phyloP scores from a whole-genome alignment of 768 basidiomycete species.

The Calocera cornea region DNA sequence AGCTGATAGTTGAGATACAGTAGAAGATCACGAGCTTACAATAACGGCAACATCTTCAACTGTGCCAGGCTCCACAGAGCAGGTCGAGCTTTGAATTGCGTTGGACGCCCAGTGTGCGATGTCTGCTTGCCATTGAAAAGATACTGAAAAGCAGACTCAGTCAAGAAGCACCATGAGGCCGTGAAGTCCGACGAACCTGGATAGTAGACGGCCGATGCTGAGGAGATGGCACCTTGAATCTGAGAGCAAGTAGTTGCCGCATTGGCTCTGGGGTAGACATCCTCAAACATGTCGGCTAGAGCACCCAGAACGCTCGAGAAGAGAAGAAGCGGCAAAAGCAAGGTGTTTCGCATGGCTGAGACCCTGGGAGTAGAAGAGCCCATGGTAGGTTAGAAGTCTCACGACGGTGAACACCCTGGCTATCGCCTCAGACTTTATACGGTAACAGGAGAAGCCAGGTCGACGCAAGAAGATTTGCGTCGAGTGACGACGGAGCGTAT shows the following conservation, averaged over 20 bases:
- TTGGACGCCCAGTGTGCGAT: constrained; percentile 41
- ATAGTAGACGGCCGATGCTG: constrained; percentile 35
- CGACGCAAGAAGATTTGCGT: too few relatives aligned
- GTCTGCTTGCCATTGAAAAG: constrained; percentile 28
- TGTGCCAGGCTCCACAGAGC: constrained; percentile 47
- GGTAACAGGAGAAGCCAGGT: too few relatives aligned
- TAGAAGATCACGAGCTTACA: constrained; percentile 33
- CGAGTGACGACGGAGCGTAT: too few relatives aligned
- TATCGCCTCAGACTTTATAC: too few relatives aligned
- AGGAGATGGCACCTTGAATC: constrained; percentile 23
- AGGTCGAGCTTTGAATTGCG: constrained; percentile 34
- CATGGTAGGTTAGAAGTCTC: background rate
- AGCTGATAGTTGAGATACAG: background rate
- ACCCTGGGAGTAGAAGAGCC: background rate
- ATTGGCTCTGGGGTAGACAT: background rate
- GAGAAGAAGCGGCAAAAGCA: background rate
- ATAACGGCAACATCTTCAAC: constrained; percentile 37
- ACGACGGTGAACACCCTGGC: too few relatives aligned
- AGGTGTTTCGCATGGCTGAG: background rate
- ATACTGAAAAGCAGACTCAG: background rate
- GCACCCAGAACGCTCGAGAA: background rate
- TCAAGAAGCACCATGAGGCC: constrained; percentile 6
- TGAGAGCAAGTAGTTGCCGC: background rate
- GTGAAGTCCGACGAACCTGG: constrained; percentile 22
- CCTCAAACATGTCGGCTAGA: background rate